These are phyloP conservation scores for Ustilago shanxiensis DNA, from an alignment of 1,284 basidiomycete genomes.

Conservation along the genomic window DNA sequence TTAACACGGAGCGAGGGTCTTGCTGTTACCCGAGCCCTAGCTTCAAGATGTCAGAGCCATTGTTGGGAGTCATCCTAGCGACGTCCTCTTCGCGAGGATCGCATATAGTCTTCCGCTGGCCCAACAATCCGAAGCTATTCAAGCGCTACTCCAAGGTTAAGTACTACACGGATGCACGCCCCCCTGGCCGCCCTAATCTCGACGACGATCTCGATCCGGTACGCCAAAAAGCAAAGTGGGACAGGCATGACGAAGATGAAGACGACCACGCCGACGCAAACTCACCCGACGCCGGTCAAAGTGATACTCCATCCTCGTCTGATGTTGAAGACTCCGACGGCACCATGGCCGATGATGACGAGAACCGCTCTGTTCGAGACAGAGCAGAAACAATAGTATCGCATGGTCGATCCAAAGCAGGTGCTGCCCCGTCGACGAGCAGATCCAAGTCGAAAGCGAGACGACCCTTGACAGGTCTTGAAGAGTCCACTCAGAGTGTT, in stretches of 20 bases:
- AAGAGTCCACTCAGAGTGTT: constrained; percentile 33
- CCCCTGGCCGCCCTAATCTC: constrained; percentile 11
- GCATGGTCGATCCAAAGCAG: constrained; percentile 26
- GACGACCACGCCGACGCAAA: constrained; percentile 28
- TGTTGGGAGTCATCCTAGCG: constrained; percentile 66
- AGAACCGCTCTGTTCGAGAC: constrained; percentile 28
- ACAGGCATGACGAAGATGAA: constrained; percentile 43
- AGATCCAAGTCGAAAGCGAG: constrained; percentile 38
- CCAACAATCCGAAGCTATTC: constrained; percentile 58
- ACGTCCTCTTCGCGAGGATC: constrained; percentile 62
- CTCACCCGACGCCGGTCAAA: constrained; percentile 27
- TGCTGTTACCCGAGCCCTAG: neutral
- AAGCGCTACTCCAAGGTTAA: constrained; percentile 61
- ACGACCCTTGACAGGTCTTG: constrained; percentile 21
- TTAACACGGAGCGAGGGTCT: neutral
- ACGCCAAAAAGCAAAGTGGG: constrained; percentile 51
- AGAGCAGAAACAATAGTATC: constrained; percentile 35
- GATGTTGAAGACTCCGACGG: constrained; percentile 51
- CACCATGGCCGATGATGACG: constrained; percentile 42
- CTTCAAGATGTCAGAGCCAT: constrained; percentile 43
- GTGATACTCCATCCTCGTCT: constrained; percentile 48
- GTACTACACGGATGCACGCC: constrained; percentile 55
- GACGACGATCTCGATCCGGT: constrained; percentile 51
- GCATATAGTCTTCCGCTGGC: constrained; percentile 66
- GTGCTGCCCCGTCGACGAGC: constrained; percentile 9